Evolutionary conservation across 2,329 filamentous ascomycete species (phyloP).

Genomic region (Tolypocladium endophyticum): DNA sequence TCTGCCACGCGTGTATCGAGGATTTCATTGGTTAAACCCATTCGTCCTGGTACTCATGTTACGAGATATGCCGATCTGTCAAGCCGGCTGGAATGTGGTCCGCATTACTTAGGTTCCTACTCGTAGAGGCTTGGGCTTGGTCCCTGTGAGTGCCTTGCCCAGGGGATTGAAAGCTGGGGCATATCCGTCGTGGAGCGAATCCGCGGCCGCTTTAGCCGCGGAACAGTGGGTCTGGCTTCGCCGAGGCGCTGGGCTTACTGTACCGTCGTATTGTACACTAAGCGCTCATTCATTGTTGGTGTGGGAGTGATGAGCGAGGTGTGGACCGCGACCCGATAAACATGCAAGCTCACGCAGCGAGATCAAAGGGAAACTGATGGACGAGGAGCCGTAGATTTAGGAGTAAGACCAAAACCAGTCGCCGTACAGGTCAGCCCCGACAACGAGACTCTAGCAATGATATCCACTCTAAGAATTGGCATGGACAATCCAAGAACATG

Average conservation of each 20-base stretch:
- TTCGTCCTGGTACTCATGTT: background rate
- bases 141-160: background rate
- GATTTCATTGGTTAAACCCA: background rate
- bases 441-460: too few relatives aligned
- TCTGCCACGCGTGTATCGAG: background rate
- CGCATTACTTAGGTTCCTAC: too few relatives aligned
- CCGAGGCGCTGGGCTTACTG: background rate
- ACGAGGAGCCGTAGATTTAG: too few relatives aligned
- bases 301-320: background rate
- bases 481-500: too few relatives aligned
- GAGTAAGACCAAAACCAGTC: too few relatives aligned
- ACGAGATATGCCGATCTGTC: background rate
- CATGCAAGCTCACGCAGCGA: too few relatives aligned
- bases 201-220: background rate
- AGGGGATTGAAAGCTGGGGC: background rate
- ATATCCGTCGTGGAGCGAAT: background rate
- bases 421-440: too few relatives aligned
- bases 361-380: background rate
- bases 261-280: background rate
- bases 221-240: background rate
- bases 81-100: background rate
- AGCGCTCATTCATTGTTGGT: background rate
- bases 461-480: too few relatives aligned
- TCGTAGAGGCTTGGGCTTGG: background rate
- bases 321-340: background rate